phyloP scores from a whole-genome alignment of 352 stramenopile species.

The Globisporangium alternatum region DNA sequence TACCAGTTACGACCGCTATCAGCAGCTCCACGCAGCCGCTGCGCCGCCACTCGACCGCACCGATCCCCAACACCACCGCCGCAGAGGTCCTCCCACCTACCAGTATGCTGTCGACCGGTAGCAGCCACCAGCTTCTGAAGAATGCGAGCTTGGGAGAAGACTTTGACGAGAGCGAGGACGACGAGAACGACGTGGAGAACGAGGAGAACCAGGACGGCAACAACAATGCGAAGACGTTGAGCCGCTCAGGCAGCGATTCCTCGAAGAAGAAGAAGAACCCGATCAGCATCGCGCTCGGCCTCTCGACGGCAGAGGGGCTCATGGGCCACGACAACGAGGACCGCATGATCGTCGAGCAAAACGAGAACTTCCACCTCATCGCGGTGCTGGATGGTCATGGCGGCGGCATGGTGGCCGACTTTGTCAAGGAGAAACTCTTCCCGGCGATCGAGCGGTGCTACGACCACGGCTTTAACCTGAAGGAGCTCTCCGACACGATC shows the following conservation, averaged over 20 bases:
- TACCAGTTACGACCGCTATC: not conserved
- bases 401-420: slow-evolving; percentile 53
- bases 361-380: slow-evolving; percentile 57
- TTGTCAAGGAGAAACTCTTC: slow-evolving; percentile 50
- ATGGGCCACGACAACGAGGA: slow-evolving; percentile 71
- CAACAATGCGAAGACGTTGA: not conserved
- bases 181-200: slow-evolving; percentile 6
- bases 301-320: slow-evolving; percentile 40
- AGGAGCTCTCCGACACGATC: slow-evolving; percentile 34
- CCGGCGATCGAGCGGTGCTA: slow-evolving; percentile 41
- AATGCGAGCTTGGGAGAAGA: not conserved
- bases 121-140: not conserved
- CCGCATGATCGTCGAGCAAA: slow-evolving; percentile 46
- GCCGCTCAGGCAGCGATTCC: not conserved
- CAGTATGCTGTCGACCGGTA: not conserved
- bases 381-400: slow-evolving; percentile 77
- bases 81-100: not conserved
- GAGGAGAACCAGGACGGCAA: slow-evolving; percentile 15
- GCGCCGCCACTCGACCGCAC: slow-evolving; percentile 7
- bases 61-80: not conserved
- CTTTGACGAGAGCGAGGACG: slow-evolving; percentile 17
- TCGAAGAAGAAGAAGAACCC: slow-evolving; percentile 24
- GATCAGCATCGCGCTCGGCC: slow-evolving; percentile 41
- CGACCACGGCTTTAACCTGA: slow-evolving; percentile 29
- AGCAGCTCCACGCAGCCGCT: slow-evolving; percentile 3